phyloP scores from a whole-genome alignment of 23 red algal species.

The Gracilariopsis chorda region DNA sequence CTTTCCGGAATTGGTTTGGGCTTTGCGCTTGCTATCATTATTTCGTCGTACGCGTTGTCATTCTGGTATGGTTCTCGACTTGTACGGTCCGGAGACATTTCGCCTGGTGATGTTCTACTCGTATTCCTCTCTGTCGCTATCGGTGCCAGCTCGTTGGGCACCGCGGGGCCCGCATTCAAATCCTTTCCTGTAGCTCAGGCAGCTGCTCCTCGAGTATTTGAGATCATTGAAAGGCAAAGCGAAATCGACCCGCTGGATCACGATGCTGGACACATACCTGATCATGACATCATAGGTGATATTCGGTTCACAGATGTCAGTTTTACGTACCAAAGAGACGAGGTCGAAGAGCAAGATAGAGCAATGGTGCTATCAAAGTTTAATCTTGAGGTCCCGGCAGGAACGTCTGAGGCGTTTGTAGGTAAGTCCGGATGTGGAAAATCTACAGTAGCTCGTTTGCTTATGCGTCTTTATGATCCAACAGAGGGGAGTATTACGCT shows the following conservation, averaged over 20 bases:
- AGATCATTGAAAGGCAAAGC: slow-evolving; percentile 65
- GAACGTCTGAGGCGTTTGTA: slow-evolving; percentile 72
- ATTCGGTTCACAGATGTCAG: slow-evolving; percentile 61
- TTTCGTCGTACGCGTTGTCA: neutral
- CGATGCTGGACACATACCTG: slow-evolving; percentile 10
- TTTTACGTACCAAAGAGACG: slow-evolving; percentile 70
- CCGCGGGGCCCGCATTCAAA: slow-evolving; percentile 60
- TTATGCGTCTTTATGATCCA: slow-evolving; percentile 78
- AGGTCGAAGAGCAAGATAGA: slow-evolving; percentile 1
- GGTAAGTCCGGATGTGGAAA: slow-evolving; percentile 83
- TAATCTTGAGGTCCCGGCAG: slow-evolving; percentile 54
- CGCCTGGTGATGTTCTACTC: slow-evolving; percentile 50
- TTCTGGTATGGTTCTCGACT: slow-evolving; percentile 46
- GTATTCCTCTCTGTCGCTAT: slow-evolving; percentile 72
- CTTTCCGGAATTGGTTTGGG: slow-evolving; percentile 40
- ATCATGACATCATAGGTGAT: neutral
- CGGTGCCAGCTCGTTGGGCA: slow-evolving; percentile 79
- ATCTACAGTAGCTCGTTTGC: slow-evolving; percentile 65
- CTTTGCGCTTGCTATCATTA: neutral
- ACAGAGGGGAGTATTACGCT: slow-evolving; percentile 42
- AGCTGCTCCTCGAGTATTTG: slow-evolving; percentile 72
- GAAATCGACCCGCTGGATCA: slow-evolving; percentile 55
- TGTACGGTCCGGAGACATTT: slow-evolving; percentile 4
- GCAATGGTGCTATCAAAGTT: slow-evolving; percentile 52
- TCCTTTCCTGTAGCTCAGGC: slow-evolving; percentile 54